Evolutionary conservation across 345 rosid genomes (phyloP).

Genomic region (Eutrema heterophyllum): DNA sequence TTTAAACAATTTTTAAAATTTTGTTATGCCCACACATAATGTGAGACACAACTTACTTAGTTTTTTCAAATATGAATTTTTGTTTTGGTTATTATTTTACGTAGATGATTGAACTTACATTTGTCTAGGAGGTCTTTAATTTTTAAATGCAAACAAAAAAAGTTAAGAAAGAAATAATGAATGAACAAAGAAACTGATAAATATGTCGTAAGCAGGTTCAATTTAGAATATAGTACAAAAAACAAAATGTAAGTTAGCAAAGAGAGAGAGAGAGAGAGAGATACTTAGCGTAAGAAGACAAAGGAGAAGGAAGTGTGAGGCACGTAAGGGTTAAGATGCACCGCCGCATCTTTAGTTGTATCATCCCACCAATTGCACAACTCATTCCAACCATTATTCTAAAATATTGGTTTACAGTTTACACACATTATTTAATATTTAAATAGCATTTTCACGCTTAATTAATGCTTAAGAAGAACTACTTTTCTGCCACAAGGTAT

Average conservation of each 20-base stretch:
- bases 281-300: conserved; percentile 37
- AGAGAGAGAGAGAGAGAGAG: not conserved
- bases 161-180: not conserved
- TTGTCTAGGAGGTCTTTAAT: not conserved
- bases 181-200: not conserved
- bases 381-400: conserved; percentile 20
- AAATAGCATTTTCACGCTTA: not conserved
- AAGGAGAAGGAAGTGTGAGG: conserved; percentile 34
- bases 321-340: conserved; percentile 38
- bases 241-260: conserved; percentile 10
- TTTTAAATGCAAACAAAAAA: not conserved
- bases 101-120: not conserved
- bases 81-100: not conserved
- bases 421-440: not conserved
- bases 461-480: not conserved
- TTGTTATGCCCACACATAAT: not conserved
- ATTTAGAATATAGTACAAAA: not conserved
- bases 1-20: not conserved
- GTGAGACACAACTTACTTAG: no score
- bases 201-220: not conserved
- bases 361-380: conserved; percentile 25
- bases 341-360: conserved; percentile 35
- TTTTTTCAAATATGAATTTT: no score
- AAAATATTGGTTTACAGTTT: not conserved
- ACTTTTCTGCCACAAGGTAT: not conserved